Percentiles rank a stretch among this genome's conserved stretches.
phyloP scores from a whole-genome alignment of 2,329 filamentous ascomycete species.

The Knoxdaviesia capensis region DNA sequence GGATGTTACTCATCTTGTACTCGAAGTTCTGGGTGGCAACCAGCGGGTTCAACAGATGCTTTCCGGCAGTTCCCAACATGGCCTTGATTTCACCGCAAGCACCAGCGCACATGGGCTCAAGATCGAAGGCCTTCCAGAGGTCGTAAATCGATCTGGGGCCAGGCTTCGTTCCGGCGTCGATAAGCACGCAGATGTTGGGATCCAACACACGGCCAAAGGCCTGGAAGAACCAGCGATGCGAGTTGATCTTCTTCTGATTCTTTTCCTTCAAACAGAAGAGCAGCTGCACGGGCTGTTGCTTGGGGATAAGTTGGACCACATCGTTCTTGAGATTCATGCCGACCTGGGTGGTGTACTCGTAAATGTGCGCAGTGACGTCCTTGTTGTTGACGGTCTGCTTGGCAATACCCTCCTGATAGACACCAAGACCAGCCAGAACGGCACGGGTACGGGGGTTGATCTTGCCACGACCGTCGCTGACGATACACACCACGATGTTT shows the following conservation, averaged over 20 bases:
- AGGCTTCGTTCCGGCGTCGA: conserved; percentile 90
- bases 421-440: conserved; percentile 77
- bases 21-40: conserved; percentile 97
- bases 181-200: conserved; percentile 88
- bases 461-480: conserved; percentile 90
- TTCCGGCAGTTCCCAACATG: conserved; percentile 71
- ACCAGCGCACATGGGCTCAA: conserved; percentile 93
- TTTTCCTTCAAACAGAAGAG: conserved; percentile 98
- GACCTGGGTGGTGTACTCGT: conserved; percentile 82
- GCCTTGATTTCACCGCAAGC: conserved; percentile 98
- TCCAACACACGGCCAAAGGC: conserved; percentile 84
- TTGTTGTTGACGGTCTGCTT: conserved; percentile 96
- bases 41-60: conserved; percentile 78
- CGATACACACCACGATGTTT: conserved; percentile 96
- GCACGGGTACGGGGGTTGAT: conserved; percentile 86
- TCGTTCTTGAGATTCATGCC: conserved; percentile 79
- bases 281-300: conserved; percentile 83
- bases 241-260: conserved; percentile 99
- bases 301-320: conserved; percentile 65
- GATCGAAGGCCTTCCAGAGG: conserved; percentile 94
- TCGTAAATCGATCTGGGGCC: conserved; percentile 93
- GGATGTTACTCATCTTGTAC: conserved; percentile 99
- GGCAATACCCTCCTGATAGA: conserved; percentile 95
- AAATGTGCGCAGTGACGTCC: conserved; percentile 92
- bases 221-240: conserved; percentile 97